These are phyloP conservation scores for Eucalyptus curtisii DNA, from an alignment of 345 rosid species.

Conservation along the genomic window DNA sequence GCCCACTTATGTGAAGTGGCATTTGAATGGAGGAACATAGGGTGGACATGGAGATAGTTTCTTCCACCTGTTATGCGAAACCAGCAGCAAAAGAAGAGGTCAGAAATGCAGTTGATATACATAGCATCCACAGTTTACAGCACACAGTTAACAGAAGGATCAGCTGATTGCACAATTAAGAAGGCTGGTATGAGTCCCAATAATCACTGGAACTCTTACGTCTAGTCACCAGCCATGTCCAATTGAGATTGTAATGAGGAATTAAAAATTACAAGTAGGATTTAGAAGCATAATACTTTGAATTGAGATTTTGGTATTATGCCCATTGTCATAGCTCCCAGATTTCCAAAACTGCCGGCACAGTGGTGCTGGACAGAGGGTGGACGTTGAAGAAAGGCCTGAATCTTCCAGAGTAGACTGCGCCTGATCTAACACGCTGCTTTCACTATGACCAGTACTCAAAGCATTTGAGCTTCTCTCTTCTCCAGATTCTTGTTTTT, in stretches of 20 bases:
- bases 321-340: conserved; percentile 50
- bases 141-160: neutral
- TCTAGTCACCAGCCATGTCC: neutral
- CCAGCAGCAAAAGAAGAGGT: neutral
- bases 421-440: conserved; percentile 57
- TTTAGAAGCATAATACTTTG: conserved; percentile 38
- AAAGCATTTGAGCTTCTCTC: conserved; percentile 37
- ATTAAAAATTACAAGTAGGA: neutral
- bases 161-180: neutral
- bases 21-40: conserved; percentile 96
- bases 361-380: conserved; percentile 57
- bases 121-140: neutral
- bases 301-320: conserved; percentile 29
- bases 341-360: conserved; percentile 97
- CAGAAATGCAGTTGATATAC: neutral
- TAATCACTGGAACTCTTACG: neutral
- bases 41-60: conserved; percentile 81
- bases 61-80: conserved; percentile 36
- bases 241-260: neutral
- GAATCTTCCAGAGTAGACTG: conserved; percentile 60
- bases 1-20: conserved; percentile 99
- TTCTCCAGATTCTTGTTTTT: conserved; percentile 42
- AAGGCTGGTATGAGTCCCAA: neutral
- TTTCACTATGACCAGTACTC: conserved; percentile 40
- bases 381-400: conserved; percentile 45